Conservation (phyloP, 1,284 basidiomycete genomes). For the Earliella scabrosa region DNA sequence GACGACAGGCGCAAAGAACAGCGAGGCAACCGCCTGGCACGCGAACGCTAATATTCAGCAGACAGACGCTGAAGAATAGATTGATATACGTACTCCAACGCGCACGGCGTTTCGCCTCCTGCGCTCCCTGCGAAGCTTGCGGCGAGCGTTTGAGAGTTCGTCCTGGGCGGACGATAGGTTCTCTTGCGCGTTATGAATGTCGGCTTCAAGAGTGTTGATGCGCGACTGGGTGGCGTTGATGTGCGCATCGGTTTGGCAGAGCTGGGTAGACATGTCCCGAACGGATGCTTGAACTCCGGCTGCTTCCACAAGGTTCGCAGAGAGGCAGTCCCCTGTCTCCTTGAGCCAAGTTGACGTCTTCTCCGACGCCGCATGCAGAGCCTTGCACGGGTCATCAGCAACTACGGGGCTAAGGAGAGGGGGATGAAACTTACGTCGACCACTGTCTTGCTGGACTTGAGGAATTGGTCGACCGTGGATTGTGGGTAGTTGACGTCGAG, state of each 20-base stretch:
- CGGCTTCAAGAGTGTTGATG: not conserved
- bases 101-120: not conserved
- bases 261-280: not conserved
- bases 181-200: not conserved
- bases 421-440: not conserved
- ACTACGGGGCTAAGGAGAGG: not conserved
- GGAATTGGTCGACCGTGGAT: not conserved
- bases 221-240: not conserved
- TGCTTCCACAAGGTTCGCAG: constrained; percentile 1
- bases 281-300: not conserved
- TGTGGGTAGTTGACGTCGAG: constrained; percentile 9
- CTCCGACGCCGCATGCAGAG: not conserved
- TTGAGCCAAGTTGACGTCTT: not conserved
- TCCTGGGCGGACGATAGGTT: not conserved
- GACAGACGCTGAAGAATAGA: not conserved
- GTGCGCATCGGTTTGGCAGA: not conserved
- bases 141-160: not conserved
- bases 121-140: not conserved
- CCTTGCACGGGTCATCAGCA: not conserved
- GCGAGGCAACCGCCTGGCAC: not conserved
- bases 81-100: not conserved
- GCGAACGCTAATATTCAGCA: not conserved
- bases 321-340: not conserved
- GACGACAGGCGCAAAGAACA: constrained; percentile 1
- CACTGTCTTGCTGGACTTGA: not conserved